Base-by-base conservation (phyloP, 768 basidiomycete genomes). In the Rhodotorula babjevae region DNA sequence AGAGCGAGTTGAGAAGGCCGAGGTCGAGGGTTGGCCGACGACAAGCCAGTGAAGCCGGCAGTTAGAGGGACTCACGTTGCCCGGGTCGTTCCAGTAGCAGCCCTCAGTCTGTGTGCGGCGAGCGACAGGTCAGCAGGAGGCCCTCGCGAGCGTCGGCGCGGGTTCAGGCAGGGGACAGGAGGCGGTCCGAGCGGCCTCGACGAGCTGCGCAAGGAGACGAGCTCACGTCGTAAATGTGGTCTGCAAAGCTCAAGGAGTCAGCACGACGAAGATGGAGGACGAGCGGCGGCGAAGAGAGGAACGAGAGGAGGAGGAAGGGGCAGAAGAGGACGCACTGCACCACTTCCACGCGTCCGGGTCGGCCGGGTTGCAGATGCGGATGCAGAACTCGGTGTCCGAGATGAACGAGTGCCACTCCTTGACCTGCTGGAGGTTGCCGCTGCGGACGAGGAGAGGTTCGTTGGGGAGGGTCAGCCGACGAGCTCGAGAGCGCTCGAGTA, bases 351-450 rank as follows among this genome's bases (percentile, higher is more conserved):
- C 63, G 23, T 66, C 72, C 10, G 69, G 67, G 36, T 68, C 73
- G 59, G 33, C 40, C 29, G 76, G 74, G 42, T 60, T 53, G 69
- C 79, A 81, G 10, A 71, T 74, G 18, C 79, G 63, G 60, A 80
- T 61, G 71, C 78, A 80, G 77, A 81, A 80, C 61, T 70, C 63
- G 71, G 68, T 78, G 72, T 82, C 82, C 10, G 85, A 84, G 67
- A 90, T 61, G 52, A 68, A 61, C 57, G 23, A 58, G 58, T 62
- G 90, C 91, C 91, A 92, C 78, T 91, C 87, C 75, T 87, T 84
- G 53, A 89, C 82, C 77, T 90, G 84, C 75, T 85, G 73, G 8
- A 86, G 73, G 60, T 81, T 31, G 47, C 70, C 76, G 52, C 86
- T 87, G 42, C 25, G 7, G 36, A 10, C 6, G 11, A 16, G 29